phyloP scores from a whole-genome alignment of 2,329 filamentous ascomycete genomes.

The Scedosporium aurantiacum region DNA sequence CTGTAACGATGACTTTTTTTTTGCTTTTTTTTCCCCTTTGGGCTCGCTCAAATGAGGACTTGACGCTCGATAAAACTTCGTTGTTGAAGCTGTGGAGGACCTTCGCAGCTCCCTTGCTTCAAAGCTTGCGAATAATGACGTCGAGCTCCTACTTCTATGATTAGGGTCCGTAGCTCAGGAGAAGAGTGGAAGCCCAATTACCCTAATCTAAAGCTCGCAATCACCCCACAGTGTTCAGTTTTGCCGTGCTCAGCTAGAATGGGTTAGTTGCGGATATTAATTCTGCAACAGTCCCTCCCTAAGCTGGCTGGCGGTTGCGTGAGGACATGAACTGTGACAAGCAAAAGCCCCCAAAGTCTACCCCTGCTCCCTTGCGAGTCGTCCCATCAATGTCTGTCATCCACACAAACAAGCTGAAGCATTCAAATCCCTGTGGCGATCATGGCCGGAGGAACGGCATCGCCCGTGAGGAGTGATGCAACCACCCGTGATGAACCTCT shows the following conservation, averaged over 20 bases:
- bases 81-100: neutral
- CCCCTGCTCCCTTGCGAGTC: neutral
- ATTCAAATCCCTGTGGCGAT: neutral
- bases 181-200: no score
- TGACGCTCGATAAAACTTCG: neutral
- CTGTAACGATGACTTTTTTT: neutral
- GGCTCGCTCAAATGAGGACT: neutral
- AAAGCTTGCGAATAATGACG: neutral
- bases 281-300: no score
- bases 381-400: neutral
- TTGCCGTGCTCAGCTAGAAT: no score
- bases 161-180: no score
- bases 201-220: no score
- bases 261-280: no score
- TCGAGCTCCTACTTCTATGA: neutral
- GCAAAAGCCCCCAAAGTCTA: neutral
- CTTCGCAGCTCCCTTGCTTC: neutral
- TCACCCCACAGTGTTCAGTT: no score
- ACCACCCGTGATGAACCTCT: neutral
- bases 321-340: no score
- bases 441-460: neutral
- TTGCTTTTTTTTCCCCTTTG: neutral
- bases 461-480: neutral
- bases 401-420: neutral
- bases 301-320: no score